A percentile compares a stretch with the other conserved stretches of the same genome.
These are phyloP conservation scores for Kluyveromyces sp. DNA, from an alignment of 1,139 yeast species.

Conservation along the genomic window DNA sequence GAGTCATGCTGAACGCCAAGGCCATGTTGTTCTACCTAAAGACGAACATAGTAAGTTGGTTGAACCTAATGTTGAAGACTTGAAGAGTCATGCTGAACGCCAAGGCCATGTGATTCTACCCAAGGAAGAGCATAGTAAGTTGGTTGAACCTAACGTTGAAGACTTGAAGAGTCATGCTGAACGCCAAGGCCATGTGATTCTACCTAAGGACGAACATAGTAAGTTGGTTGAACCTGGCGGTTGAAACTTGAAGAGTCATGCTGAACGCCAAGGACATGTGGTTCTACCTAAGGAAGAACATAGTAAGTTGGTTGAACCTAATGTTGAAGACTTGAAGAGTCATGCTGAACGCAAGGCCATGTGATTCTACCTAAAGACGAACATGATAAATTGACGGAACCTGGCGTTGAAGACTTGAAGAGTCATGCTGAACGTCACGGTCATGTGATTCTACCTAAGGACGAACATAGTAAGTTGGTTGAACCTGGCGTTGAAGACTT, in stretches of 20 bases:
- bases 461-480: slow-evolving; percentile 4
- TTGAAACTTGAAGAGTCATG: slow-evolving; percentile 31
- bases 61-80: no score
- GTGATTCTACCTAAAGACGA: no score
- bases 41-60: no score
- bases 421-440: slow-evolving; percentile 6
- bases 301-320: background rate
- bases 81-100: slow-evolving; percentile 7
- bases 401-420: slow-evolving; percentile 7
- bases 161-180: slow-evolving; percentile 8
- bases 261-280: slow-evolving; percentile 24
- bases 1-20: background rate
- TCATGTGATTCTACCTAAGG: slow-evolving; percentile 20
- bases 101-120: slow-evolving; percentile 20
- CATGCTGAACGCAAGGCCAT: no score
- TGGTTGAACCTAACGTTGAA: background rate
- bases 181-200: slow-evolving; percentile 1
- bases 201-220: slow-evolving; percentile 1
- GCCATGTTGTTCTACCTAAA: no score
- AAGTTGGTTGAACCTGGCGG: slow-evolving; percentile 9
- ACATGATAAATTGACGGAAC: no score
- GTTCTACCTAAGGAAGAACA: slow-evolving; percentile 27
- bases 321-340: background rate
- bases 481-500: slow-evolving; percentile 1
- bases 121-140: slow-evolving; percentile 5